These are phyloP conservation scores for Corymbia maculata DNA, from an alignment of 345 rosid species.

Conservation along the genomic window DNA sequence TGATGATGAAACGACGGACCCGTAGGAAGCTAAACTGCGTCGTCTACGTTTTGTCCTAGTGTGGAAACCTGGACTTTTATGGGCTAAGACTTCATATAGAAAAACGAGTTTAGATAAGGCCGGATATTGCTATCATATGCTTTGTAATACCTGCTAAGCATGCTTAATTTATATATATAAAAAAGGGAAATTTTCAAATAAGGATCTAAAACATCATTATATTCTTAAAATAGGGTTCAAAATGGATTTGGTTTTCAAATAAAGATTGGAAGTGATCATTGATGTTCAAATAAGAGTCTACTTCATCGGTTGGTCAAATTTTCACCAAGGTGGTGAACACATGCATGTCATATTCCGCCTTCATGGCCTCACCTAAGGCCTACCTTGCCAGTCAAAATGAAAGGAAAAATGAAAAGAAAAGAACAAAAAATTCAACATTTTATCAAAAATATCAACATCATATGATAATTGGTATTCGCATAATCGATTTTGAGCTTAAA, in stretches of 20 bases:
- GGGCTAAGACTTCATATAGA: not conserved
- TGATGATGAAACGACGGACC: not conserved
- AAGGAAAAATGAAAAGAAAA: not conserved
- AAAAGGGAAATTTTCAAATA: too few species aligned
- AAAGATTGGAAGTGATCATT: rapidly evolving
- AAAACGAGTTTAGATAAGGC: not conserved
- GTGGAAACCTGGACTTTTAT: not conserved
- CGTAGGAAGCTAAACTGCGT: not conserved
- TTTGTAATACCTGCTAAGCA: not conserved
- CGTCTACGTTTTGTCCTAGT: not conserved
- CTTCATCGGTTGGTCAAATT: rapidly evolving
- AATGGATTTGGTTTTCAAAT: rapidly evolving
- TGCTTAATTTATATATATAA: not conserved
- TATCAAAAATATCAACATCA: too few species aligned
- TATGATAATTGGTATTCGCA: rapidly evolving
- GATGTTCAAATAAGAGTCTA: rapidly evolving
- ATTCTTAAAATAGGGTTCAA: rapidly evolving
- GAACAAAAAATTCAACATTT: too few species aligned
- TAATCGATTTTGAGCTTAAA: rapidly evolving
- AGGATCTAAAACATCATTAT: not conserved
- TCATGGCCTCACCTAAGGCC: too few species aligned
- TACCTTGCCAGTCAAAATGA: rapidly evolving
- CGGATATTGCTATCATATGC: not conserved
- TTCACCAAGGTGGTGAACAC: rapidly evolving
- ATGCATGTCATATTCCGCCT: not conserved